These are phyloP conservation scores for Colletotrichum lini DNA, from an alignment of 2,329 filamentous ascomycete genomes.

Conservation along the genomic window DNA sequence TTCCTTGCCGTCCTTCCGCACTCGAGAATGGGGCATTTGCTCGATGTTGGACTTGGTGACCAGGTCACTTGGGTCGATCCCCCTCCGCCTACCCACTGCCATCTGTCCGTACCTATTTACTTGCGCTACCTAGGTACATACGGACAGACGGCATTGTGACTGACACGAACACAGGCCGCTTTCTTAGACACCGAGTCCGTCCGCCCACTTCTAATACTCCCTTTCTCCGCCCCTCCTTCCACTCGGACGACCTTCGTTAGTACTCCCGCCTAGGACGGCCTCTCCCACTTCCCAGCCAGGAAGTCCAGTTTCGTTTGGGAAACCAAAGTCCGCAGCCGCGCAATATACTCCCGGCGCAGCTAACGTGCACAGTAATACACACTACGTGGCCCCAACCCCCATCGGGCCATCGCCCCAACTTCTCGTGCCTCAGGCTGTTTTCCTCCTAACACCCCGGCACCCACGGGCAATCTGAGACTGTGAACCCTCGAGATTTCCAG, in stretches of 20 bases:
- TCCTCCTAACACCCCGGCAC: constrained; percentile 36
- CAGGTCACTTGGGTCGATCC: constrained; percentile 6
- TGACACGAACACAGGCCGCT: constrained; percentile 17
- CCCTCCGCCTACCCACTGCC: neutral
- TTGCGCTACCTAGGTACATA: no score
- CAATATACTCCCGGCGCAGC: constrained; percentile 13
- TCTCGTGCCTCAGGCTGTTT: constrained; percentile 34
- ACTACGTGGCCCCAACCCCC: constrained; percentile 19
- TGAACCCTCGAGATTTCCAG: constrained; percentile 42
- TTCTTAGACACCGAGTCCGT: constrained; percentile 11
- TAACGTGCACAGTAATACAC: constrained; percentile 14
- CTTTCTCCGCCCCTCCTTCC: neutral
- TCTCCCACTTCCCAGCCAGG: neutral
- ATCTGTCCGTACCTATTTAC: neutral
- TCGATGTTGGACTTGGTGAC: constrained; percentile 12
- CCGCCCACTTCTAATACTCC: constrained; percentile 7
- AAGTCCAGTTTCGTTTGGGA: constrained; percentile 16
- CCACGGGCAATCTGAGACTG: constrained; percentile 43
- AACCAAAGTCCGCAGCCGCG: constrained; percentile 20
- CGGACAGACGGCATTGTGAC: constrained; percentile 7
- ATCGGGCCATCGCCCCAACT: constrained; percentile 7
- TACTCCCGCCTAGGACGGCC: neutral
- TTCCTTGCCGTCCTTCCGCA: constrained; percentile 35
- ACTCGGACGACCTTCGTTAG: neutral
- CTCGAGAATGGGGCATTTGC: constrained; percentile 22